Evolutionary conservation across 2,329 filamentous ascomycete genomes (phyloP).

Genomic region (Ilyonectria sp.): DNA sequence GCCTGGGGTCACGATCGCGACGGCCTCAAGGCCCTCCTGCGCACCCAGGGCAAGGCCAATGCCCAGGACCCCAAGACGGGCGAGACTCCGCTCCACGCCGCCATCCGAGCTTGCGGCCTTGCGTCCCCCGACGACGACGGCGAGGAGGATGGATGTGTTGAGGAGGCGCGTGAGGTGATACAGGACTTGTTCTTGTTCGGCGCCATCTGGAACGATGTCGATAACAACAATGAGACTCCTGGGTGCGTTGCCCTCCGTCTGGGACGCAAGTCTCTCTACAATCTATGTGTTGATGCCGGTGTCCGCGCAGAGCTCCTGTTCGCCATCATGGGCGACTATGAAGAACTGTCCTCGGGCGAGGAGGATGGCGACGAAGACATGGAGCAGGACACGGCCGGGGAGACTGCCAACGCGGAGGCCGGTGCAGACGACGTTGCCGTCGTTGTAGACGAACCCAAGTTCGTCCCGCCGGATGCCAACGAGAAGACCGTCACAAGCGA

Average conservation of each 20-base stretch:
- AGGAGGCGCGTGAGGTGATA: conserved; percentile 77
- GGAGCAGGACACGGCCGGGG: conserved; percentile 62
- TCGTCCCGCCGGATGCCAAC: conserved; percentile 54
- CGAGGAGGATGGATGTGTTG: conserved; percentile 61
- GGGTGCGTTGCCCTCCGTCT: conserved; percentile 86
- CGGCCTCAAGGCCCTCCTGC: conserved; percentile 78
- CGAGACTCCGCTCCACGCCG: conserved; percentile 90
- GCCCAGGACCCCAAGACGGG: conserved; percentile 88
- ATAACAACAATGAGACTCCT: conserved; percentile 88
- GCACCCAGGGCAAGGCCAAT: conserved; percentile 75
- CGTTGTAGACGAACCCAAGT: conserved; percentile 48
- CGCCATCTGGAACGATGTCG: conserved; percentile 97
- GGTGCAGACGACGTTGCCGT: conserved; percentile 50
- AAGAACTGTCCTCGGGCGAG: conserved; percentile 74
- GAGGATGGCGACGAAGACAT: conserved; percentile 65
- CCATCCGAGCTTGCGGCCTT: conserved; percentile 81
- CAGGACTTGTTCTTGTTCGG: conserved; percentile 86
- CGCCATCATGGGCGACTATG: conserved; percentile 85
- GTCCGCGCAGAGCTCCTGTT: conserved; percentile 92
- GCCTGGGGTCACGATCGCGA: conserved; percentile 75
- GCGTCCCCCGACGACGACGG: conserved; percentile 45
- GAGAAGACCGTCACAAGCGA: conserved; percentile 72
- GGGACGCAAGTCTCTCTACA: conserved; percentile 80
- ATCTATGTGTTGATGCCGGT: conserved; percentile 88
- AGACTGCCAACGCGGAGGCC: conserved; percentile 54